Conservation (phyloP, 2,329 filamentous ascomycete genomes). For the Fusarium torulosum region DNA sequence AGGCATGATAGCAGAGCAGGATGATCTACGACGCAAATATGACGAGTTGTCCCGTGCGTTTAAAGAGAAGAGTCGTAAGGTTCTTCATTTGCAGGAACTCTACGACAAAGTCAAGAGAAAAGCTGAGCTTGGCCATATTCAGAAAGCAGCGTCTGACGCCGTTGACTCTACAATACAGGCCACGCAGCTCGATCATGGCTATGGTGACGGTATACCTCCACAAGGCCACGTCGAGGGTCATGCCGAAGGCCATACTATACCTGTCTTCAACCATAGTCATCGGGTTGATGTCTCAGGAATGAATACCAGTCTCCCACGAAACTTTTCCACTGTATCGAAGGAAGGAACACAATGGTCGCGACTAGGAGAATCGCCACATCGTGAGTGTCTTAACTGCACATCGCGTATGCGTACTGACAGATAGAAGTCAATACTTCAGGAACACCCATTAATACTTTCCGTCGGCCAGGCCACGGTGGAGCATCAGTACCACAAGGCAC, state of each 20-base stretch:
- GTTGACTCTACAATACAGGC: slow-evolving; percentile 49
- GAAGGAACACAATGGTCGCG: slow-evolving; percentile 40
- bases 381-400: slow-evolving; percentile 18
- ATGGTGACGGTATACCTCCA: slow-evolving; percentile 9
- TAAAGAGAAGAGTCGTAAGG: slow-evolving; percentile 77
- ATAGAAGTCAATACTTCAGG: slow-evolving; percentile 22
- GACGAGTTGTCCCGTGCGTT: slow-evolving; percentile 76
- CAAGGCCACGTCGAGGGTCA: neutral
- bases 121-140: slow-evolving; percentile 66
- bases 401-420: slow-evolving; percentile 15
- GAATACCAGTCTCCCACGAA: slow-evolving; percentile 31
- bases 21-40: slow-evolving; percentile 75
- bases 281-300: slow-evolving; percentile 38
- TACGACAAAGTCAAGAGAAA: slow-evolving; percentile 71
- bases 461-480: slow-evolving; percentile 24
- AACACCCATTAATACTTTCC: slow-evolving; percentile 12
- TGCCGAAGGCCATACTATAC: neutral
- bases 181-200: slow-evolving; percentile 24
- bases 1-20: slow-evolving; percentile 72
- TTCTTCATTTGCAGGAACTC: slow-evolving; percentile 75
- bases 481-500: slow-evolving; percentile 19
- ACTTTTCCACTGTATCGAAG: slow-evolving; percentile 16
- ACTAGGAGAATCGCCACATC: slow-evolving; percentile 17
- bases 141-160: slow-evolving; percentile 64
- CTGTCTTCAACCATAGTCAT: slow-evolving; percentile 28